Evolutionary conservation across 2,329 filamentous ascomycete species (phyloP).

Genomic region (Tothia fuscella): DNA sequence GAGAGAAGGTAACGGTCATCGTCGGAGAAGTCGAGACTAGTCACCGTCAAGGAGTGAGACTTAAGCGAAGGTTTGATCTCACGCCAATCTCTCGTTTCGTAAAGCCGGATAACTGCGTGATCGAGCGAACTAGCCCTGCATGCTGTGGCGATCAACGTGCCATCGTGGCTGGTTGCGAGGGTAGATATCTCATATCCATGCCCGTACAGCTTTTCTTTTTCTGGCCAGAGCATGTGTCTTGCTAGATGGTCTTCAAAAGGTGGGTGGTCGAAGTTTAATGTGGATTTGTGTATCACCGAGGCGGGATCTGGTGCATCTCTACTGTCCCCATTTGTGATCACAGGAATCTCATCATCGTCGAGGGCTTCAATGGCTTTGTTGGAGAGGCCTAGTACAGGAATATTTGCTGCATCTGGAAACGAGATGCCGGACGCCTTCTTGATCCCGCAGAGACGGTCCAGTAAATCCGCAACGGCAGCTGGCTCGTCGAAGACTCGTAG

Average conservation of each 20-base stretch:
- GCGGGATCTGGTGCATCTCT: slow-evolving; percentile 44
- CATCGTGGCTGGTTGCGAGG: slow-evolving; percentile 65
- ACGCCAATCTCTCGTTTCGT: slow-evolving; percentile 77
- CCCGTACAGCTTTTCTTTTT: slow-evolving; percentile 91
- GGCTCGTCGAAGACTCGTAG: slow-evolving; percentile 90
- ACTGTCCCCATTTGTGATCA: slow-evolving; percentile 34
- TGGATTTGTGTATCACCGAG: slow-evolving; percentile 45
- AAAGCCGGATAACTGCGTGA: slow-evolving; percentile 86
- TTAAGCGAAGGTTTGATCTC: slow-evolving; percentile 72
- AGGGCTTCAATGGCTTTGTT: slow-evolving; percentile 72
- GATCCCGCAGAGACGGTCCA: slow-evolving; percentile 56
- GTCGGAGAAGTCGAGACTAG: slow-evolving; percentile 64
- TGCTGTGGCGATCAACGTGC: slow-evolving; percentile 70
- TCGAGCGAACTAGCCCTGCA: slow-evolving; percentile 88
- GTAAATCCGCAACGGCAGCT: slow-evolving; percentile 64
- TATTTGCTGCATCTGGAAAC: slow-evolving; percentile 80
- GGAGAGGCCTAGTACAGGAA: slow-evolving; percentile 86
- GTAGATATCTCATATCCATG: slow-evolving; percentile 96
- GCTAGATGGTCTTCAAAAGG: slow-evolving; percentile 84
- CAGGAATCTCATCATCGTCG: slow-evolving; percentile 21
- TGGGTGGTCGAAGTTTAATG: slow-evolving; percentile 57
- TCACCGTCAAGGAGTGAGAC: slow-evolving; percentile 80
- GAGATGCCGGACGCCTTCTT: slow-evolving; percentile 13
- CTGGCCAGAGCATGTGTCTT: slow-evolving; percentile 87
- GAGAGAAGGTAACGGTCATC: slow-evolving; percentile 69